phyloP scores from a whole-genome alignment of 2,329 filamentous ascomycete species.

The Exophiala calicioides region DNA sequence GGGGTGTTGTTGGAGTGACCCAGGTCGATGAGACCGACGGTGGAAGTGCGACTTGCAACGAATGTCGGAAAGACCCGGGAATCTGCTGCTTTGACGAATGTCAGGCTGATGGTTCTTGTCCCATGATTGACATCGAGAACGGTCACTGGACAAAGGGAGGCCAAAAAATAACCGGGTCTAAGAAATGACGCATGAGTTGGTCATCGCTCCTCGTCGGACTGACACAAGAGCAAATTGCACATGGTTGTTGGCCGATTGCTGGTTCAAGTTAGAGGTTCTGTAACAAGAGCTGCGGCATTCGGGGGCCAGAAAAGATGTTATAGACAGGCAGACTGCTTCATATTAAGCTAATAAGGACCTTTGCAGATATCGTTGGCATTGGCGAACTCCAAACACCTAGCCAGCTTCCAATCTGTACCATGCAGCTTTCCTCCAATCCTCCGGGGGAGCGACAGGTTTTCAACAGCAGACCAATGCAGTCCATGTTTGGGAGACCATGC shows the following conservation, averaged over 20 bases:
- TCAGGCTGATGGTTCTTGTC: slow-evolving; percentile 13
- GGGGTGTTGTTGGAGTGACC: background rate
- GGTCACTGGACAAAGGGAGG: slow-evolving; percentile 10
- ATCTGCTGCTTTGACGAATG: slow-evolving; percentile 17
- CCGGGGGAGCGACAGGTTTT: too few relatives aligned
- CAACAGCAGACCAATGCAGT: too few relatives aligned
- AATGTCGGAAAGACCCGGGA: slow-evolving; percentile 15
- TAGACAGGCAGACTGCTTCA: slow-evolving; percentile 6
- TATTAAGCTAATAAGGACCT: too few relatives aligned
- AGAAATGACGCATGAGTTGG: slow-evolving; percentile 3
- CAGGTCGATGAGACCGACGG: slow-evolving; percentile 1
- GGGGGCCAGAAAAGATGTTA: background rate
- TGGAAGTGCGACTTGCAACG: slow-evolving; percentile 15
- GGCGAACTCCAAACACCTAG: slow-evolving; percentile 13
- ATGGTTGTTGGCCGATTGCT: background rate
- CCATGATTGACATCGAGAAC: slow-evolving; percentile 11
- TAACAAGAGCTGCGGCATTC: background rate
- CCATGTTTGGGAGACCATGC: background rate
- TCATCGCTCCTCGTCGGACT: background rate
- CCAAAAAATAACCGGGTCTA: slow-evolving; percentile 5
- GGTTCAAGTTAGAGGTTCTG: background rate
- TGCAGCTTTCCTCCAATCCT: background rate
- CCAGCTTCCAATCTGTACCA: background rate
- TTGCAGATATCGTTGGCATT: slow-evolving; percentile 12
- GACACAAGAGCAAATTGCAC: background rate